These are phyloP conservation scores for Blastobotrys proliferans DNA, from an alignment of 1,139 yeast genomes.

Conservation along the genomic window DNA sequence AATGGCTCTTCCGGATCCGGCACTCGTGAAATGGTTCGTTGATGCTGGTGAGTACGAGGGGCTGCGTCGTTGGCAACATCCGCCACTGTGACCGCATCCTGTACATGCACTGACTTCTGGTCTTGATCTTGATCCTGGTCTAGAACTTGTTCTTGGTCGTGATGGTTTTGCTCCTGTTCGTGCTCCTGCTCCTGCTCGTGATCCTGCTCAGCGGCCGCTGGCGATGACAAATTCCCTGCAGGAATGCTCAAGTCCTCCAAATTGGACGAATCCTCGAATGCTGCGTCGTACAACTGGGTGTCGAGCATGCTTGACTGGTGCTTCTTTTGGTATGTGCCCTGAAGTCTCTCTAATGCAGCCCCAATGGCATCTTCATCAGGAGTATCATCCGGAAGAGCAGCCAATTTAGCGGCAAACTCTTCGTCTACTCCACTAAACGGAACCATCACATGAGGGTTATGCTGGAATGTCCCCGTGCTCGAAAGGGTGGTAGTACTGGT, in stretches of 20 bases:
- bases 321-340: conserved; percentile 49
- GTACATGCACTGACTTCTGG: no score
- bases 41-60: background rate
- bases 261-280: conserved; percentile 11
- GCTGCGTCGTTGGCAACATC: background rate
- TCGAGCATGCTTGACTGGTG: background rate
- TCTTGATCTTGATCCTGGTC: background rate
- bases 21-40: conserved; percentile 5
- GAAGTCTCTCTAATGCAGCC: conserved; percentile 69
- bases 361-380: conserved; percentile 67
- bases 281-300: conserved; percentile 14
- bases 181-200: background rate
- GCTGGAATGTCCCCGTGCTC: conserved; percentile 3
- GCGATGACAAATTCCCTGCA: background rate
- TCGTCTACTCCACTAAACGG: conserved; percentile 23
- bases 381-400: conserved; percentile 66
- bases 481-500: background rate
- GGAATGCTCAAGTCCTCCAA: conserved; percentile 14
- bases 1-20: conserved; percentile 10
- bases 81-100: no score
- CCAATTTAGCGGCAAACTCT: conserved; percentile 26
- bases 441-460: conserved; percentile 3
- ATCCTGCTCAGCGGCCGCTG: background rate
- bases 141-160: background rate
- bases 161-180: background rate